Base-by-base conservation (phyloP, 2,329 filamentous ascomycete species). In the Pyrenochaeta sp. region DNA sequence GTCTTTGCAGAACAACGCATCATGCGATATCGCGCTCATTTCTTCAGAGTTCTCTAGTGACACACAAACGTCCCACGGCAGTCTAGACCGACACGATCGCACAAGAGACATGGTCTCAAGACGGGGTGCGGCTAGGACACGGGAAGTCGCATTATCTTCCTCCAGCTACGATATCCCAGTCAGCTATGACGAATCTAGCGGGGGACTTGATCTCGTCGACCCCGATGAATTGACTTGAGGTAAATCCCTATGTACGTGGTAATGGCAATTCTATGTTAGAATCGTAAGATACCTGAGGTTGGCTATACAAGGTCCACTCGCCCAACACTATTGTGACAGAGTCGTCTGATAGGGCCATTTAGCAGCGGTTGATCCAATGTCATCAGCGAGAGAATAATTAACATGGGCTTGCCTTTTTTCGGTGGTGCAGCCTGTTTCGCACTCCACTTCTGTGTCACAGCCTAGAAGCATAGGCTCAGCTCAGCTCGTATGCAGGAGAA, bases 1-100 rank as follows among this genome's bases (percentile, higher is more conserved):
- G 15, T 70, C 62, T 53, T 54, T 72, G 44, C 58, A 61, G 44
- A 69, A 72, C 64, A 68, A 72, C 58, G 62, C 61, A 61, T 72
- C 66, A 56, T 34, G 54, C 58, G 58, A 59, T 51, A 61, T 42
- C 50, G 58, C 56, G 53, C 47, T 50, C 25, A 48, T 47, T 24
- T 50, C 49, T 28, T 55, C 54, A 40, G 47, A 49, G 44, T 52
- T 61, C 49, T 60, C 49, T 43, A 57, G 58, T 64, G 52, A 57
- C 40, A 57, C 62, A 54, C 59, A 50, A 65, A 66, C 58, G 64
- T 66, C 58, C 53, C 57, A 63, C 61, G 55, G 50, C 42, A 59
- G 62, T 49, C 54, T 67, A 56, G 65, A 64, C 50, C 62, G 47
- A 47, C 32, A 43, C 32, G 22, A 44, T 39, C 50, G 45, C 42